Conservation (phyloP, 345 rosid species). For the Iberis pinnata region DNA sequence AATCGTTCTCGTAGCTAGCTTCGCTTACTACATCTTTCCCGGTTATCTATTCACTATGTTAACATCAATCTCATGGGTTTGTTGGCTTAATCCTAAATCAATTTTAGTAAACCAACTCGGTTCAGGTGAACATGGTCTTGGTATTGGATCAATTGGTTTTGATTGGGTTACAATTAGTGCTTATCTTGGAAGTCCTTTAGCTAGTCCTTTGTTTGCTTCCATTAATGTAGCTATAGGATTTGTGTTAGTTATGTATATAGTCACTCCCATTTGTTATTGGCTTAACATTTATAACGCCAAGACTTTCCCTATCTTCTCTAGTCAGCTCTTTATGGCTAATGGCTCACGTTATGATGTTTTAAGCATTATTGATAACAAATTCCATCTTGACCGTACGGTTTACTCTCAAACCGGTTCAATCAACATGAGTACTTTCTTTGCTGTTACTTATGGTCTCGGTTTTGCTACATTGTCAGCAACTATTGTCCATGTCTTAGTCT, state of each 20-base stretch:
- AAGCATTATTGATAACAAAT: conserved; percentile 44
- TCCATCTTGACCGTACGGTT: conserved; percentile 49
- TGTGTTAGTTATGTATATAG: conserved; percentile 52
- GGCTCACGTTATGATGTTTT: conserved; percentile 51
- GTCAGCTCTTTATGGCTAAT: conserved; percentile 39
- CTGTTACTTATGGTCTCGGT: conserved; percentile 75
- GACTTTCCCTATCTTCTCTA: conserved; percentile 64
- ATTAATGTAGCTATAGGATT: conserved; percentile 67
- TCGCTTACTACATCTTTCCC: conserved; percentile 68
- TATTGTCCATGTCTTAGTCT: conserved; percentile 56
- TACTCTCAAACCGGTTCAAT: conserved; percentile 45
- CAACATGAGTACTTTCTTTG: conserved; percentile 67
- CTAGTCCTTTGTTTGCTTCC: conserved; percentile 84
- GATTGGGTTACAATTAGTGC: conserved; percentile 75
- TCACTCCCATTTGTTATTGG: conserved; percentile 70
- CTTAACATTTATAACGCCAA: conserved; percentile 56
- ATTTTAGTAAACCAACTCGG: conserved; percentile 69
- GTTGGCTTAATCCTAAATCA: conserved; percentile 67
- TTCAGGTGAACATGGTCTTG: conserved; percentile 69
- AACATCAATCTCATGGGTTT: conserved; percentile 69
- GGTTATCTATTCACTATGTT: conserved; percentile 52
- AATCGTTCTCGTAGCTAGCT: conserved; percentile 48
- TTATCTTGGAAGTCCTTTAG: conserved; percentile 74
- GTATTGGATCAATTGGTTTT: conserved; percentile 62
- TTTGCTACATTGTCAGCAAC: conserved; percentile 79